Evolutionary conservation across 768 basidiomycete genomes (phyloP), one percentile per base, ranked within the genome.

Genomic region (Termitomyces sp.): DNA sequence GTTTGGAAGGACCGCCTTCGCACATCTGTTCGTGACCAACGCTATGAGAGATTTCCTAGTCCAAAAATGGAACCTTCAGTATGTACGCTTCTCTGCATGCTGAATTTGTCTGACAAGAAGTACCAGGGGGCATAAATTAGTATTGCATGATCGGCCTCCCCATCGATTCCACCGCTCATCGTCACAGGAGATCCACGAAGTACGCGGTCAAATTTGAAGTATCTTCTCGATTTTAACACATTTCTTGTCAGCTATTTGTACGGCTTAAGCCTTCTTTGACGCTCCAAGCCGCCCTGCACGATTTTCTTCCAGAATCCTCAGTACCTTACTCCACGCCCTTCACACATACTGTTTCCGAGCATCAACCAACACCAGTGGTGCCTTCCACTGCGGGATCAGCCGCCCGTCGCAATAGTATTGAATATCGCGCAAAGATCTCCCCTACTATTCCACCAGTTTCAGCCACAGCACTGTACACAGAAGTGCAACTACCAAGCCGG

Each of bases 71-170:
- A 73, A 84, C 46, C 76, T 98, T 9, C 75, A 84, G 95, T 96
- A 67, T 50, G 91, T 79, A 4, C 22, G 4, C 58, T 64, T 42
- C 15, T 48, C 9, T 42, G 11, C 55, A n/a, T 40, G 0, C 16
- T 38, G 7, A 9, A 32, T 42, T 13, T 28, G 3, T 42, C 9
- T 53, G 39, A 55, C 40, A 18, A 32, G 2, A 42, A 32, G 12
- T 32, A 13, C 7, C 40, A 96, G 95, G 77, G 94, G 95, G 1
- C 75, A 78, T n/a, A 88, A 86, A 67, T 79, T 84, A 18, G 85
- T 97, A 15, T 75, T 98, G 24, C 87, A 97, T 66, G 97, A 98
- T 73, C 84, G 97, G 2, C 96, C 97, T 6, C 96, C 95, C 3
- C 78, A 82, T 1, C 89, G 88, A 68, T 98, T 98, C 71, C 88